Evolutionary conservation across 2,329 filamentous ascomycete genomes (phyloP), one percentile per base, ranked within the genome.

Genomic region (Hymenoscyphus fraxineus): DNA sequence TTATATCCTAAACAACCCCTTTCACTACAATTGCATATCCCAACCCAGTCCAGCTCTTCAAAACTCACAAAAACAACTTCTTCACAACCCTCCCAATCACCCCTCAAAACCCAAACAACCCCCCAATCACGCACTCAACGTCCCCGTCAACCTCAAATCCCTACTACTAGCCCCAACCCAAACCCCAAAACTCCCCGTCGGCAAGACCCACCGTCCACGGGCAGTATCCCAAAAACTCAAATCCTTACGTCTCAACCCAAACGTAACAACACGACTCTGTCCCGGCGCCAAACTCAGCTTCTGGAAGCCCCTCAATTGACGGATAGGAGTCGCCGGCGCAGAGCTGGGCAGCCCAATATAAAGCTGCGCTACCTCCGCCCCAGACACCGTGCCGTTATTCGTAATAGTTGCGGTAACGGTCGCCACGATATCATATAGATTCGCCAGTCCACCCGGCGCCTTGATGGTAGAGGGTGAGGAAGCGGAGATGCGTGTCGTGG

Each of bases 141-240:
- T 67, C 10, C 71, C 72, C 15, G 40, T 64, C 19, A 71, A 56
- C 54, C 72, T 66, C 1, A 73, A 60, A 70, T 73, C 72, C 44
- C 71, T 68, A 51, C 66, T 69, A 44, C 73, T 74, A 15, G 65
- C 66, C 0, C 72, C 73, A 6, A 74, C 70, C 51, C 31, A 66
- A 10, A 73, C 64, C 7, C 19, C 63, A 39, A 71, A 72, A 0
- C 16, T 62, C 1, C 70, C 71, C 10, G 27, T 62, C 0, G 69
- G 78, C 7, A 86, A 62, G 6, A 79, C 76, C 88, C 88, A 90
- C 63, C 81, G 78, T 76, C 89, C 85, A 13, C 76, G 75, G 0
- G 74, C 77, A 3, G 85, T 82, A 71, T 90, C 85, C 88, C 88
- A 90, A 2, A 85, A 80, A 66, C 85, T 88, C 62, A 90, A 70